phyloP scores from a whole-genome alignment of 192 early-diverging fungal genomes.

The Coemansia sp. region DNA sequence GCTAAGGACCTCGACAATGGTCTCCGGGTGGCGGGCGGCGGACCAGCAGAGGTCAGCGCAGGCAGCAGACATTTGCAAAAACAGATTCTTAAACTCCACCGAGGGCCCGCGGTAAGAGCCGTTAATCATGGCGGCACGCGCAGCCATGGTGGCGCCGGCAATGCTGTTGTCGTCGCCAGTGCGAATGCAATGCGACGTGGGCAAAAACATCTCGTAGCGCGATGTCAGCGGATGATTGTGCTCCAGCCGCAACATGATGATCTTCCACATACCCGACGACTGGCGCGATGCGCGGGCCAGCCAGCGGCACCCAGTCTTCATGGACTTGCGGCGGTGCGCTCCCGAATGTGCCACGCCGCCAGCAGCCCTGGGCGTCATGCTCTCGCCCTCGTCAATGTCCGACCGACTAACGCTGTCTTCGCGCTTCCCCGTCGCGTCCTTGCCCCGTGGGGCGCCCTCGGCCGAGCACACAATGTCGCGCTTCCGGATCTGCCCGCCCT shows the following conservation, averaged over 20 bases:
- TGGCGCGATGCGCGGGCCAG: conserved; percentile 51
- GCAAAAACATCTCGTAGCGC: conserved; percentile 27
- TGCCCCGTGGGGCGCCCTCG: conserved; percentile 47
- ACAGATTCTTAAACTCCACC: conserved; percentile 43
- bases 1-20: conserved; percentile 42
- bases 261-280: conserved; percentile 51
- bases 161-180: conserved; percentile 43
- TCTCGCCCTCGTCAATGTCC: conserved; percentile 13
- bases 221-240: conserved; percentile 49
- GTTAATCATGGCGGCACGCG: conserved; percentile 23
- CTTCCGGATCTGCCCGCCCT: conserved; percentile 49
- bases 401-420: conserved; percentile 28
- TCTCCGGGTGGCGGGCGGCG: conserved; percentile 42
- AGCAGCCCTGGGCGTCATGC: neutral
- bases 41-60: conserved; percentile 50
- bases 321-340: conserved; percentile 50
- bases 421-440: conserved; percentile 31
- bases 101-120: conserved; percentile 35
- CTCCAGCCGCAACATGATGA: conserved; percentile 48
- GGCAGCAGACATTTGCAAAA: conserved; percentile 41
- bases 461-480: conserved; percentile 54
- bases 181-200: conserved; percentile 4
- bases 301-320: conserved; percentile 53
- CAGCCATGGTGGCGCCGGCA: conserved; percentile 30
- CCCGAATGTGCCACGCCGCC: conserved; percentile 34